Base-by-base conservation (phyloP, 495 filamentous ascomycete species). In the Xylaria longipes region DNA sequence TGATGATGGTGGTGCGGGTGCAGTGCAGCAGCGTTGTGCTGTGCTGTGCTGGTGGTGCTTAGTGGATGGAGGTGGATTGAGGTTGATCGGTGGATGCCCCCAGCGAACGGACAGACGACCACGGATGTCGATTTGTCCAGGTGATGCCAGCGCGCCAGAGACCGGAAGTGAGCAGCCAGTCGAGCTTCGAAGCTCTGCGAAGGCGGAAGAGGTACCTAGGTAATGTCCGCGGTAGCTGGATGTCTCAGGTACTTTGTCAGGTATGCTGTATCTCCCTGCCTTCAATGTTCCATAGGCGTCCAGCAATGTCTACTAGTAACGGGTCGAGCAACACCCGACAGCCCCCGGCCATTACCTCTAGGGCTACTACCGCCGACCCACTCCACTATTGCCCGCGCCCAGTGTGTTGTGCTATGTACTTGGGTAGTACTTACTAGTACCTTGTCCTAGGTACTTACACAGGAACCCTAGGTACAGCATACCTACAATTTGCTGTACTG, bases 81-180 rank as follows among this genome's bases (percentile, higher is more conserved):
- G 45, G 56, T 52, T 27, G 65, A 68, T 45, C 9, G 65, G 41
- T 60, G 66, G 41, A 62, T 35, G 54, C n/a, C 35, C 35, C 37
- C 31, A 61, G 11, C 39, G 45, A 45, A 31, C 57, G 14, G 68
- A 45, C 61, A 45, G 60, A 25, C 58, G 60, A 65, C 48, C 64
- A 45, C 45, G 15, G 58, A 70, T 48, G 68, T 48, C 68, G 35
- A 41, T 39, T 58, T 57, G 65, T 56, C 11, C 64, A 66, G 45
- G 64, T 67, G 46, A 67, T 67, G 65, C 46, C 56, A 43, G 35
- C 60, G 60, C 39, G 60, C 60, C 29, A 65, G 62, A 65, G 39
- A 33, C 41, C 61, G 6, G 25, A 37, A 29, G 58, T 14, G 60
- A 63, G 9, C 22, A 29, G 12, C 60, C 60, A 50, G 33, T 39